Conservation (phyloP, 2,329 filamentous ascomycete genomes). For the Parafenestella ontariensis region DNA sequence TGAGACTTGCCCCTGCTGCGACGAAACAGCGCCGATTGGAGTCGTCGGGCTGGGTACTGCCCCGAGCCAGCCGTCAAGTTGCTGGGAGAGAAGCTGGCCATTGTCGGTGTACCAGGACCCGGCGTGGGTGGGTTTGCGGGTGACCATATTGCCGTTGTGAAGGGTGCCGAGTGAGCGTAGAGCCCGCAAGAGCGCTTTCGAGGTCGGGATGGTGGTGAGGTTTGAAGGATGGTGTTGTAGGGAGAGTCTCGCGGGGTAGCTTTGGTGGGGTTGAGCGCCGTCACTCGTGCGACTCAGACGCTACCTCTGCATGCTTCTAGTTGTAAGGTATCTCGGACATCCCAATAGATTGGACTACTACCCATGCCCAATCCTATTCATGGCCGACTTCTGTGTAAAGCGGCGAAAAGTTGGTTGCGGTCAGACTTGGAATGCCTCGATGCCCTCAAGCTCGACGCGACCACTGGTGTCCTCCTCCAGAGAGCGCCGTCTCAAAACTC, state of each 20-base stretch:
- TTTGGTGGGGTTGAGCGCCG: constrained; percentile 21
- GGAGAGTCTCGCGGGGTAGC: constrained; percentile 9
- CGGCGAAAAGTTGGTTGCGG: too few relatives aligned
- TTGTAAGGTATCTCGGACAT: too few relatives aligned
- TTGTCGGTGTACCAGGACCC: constrained; percentile 84
- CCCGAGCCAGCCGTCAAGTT: constrained; percentile 79
- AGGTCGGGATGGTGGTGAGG: not conserved
- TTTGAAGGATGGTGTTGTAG: not conserved
- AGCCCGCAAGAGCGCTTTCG: not conserved
- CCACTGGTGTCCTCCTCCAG: too few relatives aligned
- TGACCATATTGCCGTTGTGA: constrained; percentile 36
- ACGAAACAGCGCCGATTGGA: constrained; percentile 59
- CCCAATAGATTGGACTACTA: too few relatives aligned
- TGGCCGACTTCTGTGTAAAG: too few relatives aligned
- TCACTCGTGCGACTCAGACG: too few relatives aligned
- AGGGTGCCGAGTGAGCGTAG: not conserved
- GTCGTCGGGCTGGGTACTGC: constrained; percentile 72
- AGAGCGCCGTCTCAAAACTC: too few relatives aligned
- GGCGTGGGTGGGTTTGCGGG: constrained; percentile 74
- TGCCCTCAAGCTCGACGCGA: too few relatives aligned
- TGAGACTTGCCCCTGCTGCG: constrained; percentile 45
- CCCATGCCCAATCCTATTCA: too few relatives aligned
- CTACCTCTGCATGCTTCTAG: not conserved
- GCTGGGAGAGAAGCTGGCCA: constrained; percentile 63
- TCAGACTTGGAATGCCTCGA: too few relatives aligned